Conservation (phyloP, 1,284 basidiomycete genomes). For the Rhizoctonia solani region DNA sequence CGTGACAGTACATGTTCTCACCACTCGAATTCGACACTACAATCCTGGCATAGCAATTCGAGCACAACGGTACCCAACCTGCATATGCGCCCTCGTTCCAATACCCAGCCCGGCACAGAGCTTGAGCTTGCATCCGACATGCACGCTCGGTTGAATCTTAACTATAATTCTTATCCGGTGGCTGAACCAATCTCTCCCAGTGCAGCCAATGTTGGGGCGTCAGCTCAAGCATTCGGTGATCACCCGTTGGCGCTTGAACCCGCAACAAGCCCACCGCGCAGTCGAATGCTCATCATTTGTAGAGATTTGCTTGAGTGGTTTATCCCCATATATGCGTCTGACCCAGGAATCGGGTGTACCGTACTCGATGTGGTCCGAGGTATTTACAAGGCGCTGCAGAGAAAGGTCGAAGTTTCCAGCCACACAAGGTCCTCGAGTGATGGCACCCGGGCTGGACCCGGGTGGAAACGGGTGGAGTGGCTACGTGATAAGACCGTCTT, state of each 20-base stretch:
- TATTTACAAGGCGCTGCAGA: not conserved
- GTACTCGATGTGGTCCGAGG: constrained; percentile 5
- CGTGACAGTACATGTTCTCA: not conserved
- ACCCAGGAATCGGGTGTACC: not conserved
- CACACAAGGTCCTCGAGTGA: not conserved
- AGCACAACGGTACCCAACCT: not conserved
- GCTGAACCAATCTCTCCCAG: not conserved
- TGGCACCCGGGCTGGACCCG: not conserved
- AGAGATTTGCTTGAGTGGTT: constrained; percentile 4
- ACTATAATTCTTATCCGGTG: not conserved
- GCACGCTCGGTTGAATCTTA: constrained; percentile 12
- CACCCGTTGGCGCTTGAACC: constrained; percentile 16
- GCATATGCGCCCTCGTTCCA: constrained; percentile 4
- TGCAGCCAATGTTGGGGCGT: too few species aligned
- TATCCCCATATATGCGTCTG: constrained; percentile 10
- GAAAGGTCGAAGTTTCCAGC: not conserved
- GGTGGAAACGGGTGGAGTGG: not conserved
- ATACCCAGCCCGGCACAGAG: constrained; percentile 15
- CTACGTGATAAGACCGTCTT: constrained; percentile 15
- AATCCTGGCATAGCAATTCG: not conserved
- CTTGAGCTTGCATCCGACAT: constrained; percentile 14
- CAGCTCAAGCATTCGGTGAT: not conserved
- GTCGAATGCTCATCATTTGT: constrained; percentile 13
- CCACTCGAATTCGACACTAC: not conserved
- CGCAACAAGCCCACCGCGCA: constrained; percentile 1